Evolutionary conservation across 2,329 filamentous ascomycete species (phyloP).

Genomic region (Botrytis squamosa): DNA sequence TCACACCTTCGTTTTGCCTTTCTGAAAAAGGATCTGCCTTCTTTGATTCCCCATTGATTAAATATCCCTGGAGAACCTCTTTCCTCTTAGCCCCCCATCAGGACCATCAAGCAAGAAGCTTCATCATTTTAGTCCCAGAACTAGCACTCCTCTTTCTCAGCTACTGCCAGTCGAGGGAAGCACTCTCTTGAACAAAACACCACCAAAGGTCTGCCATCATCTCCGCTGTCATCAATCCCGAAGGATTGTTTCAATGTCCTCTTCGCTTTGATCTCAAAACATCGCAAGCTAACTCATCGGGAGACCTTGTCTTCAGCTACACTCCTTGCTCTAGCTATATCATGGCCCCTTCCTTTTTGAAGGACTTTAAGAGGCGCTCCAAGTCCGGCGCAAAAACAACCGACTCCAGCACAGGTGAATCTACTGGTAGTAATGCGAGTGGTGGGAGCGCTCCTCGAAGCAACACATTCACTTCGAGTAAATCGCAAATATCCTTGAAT

Average conservation of each 20-base stretch:
- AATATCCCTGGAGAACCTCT: constrained; percentile 11
- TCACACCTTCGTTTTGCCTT: not conserved
- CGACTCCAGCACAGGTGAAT: constrained; percentile 44
- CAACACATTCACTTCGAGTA: constrained; percentile 54
- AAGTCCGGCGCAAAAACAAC: constrained; percentile 69
- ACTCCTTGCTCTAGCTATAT: constrained; percentile 15
- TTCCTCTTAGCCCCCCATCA: constrained; percentile 1
- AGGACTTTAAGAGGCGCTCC: constrained; percentile 73
- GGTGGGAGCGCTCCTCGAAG: constrained; percentile 42
- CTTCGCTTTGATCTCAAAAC: not conserved
- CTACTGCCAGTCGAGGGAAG: not conserved
- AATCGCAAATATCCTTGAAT: constrained; percentile 58
- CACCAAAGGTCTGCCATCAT: constrained; percentile 6
- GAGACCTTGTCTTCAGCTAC: not conserved
- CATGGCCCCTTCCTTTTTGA: constrained; percentile 68
- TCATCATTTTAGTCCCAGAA: constrained; percentile 13
- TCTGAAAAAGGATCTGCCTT: constrained; percentile 14
- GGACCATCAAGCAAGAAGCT: constrained; percentile 14
- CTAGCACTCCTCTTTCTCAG: not conserved
- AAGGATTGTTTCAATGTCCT: not conserved
- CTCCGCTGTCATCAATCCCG: not conserved
- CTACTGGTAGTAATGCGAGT: constrained; percentile 32
- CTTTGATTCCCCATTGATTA: not conserved
- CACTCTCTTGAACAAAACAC: not conserved
- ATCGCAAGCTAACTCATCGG: not conserved